Evolutionary conservation across 768 basidiomycete species (phyloP), one percentile per base, ranked within the genome.

Genomic region (Boletus fagicola): DNA sequence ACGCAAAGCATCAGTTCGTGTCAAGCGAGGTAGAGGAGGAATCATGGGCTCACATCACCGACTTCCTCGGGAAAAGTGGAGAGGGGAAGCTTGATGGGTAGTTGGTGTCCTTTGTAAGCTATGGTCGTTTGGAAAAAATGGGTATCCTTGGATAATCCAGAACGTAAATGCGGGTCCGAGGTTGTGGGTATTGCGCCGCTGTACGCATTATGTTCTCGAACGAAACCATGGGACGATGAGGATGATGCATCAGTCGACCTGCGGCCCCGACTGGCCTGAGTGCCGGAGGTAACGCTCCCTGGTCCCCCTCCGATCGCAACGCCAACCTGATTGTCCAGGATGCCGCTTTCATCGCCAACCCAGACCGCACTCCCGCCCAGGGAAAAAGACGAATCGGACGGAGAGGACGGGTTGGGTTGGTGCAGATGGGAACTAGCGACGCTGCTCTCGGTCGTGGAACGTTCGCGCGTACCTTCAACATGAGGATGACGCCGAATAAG

Each of bases 1-100:
- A 38, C 52, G 49, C 36, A 24, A 52, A 40, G 30, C 42, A 45
- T 68, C 52, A 72, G 61, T 53, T 24, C 20, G 30, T 4, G 47
- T 28, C 46, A 36, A n/a, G 22, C 16, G 18, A 52, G 13, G 20
- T 38, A 43, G 52, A 51, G 16, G 18, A 47, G 16, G 18, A 44
- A 11, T 49, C 46, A 33, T 45, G 77, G 72, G 78, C 85, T 69
- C 69, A 98, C 96, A 72, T 98, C 95, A 45, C 97, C 95, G 55
- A 99, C 92, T 78, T 99, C 97, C 71, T 95, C 92, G 0, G 91
- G 82, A 69, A 97, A 98, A 2, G 88, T 90, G 20, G 85, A 83
- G 46, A 97, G 74, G 0, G 97, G 97, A 72, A 98, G 84, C 66
- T 92, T 88, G 68, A 98, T 93, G 15, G 94, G 95, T 31, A 98